Evolutionary conservation across 2,329 filamentous ascomycete genomes (phyloP).

Genomic region (Ophiostoma perfectum): DNA sequence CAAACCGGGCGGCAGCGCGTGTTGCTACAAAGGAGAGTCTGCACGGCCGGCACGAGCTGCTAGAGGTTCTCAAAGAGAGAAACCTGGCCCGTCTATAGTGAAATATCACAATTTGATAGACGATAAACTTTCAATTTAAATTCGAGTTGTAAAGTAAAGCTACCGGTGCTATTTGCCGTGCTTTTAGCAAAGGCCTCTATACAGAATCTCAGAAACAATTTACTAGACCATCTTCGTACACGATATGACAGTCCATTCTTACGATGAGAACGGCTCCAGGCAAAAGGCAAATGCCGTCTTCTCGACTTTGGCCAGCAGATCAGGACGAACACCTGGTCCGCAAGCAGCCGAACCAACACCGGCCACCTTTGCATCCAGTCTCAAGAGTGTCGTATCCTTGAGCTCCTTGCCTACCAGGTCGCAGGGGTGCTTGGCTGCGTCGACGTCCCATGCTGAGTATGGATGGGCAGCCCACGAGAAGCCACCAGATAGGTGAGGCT

Average conservation of each 20-base stretch:
- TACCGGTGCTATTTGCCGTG: background rate
- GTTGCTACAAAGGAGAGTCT: slow-evolving; percentile 31
- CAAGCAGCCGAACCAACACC: slow-evolving; percentile 48
- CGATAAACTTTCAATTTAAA: background rate
- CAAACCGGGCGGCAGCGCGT: slow-evolving; percentile 29
- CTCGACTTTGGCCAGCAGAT: slow-evolving; percentile 40
- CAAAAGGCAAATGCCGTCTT: slow-evolving; percentile 41
- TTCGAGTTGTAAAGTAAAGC: background rate
- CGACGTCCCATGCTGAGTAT: slow-evolving; percentile 48
- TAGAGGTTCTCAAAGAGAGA: slow-evolving; percentile 28
- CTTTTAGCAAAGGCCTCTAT: background rate
- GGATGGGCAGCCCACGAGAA: slow-evolving; percentile 54
- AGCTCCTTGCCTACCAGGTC: slow-evolving; percentile 50
- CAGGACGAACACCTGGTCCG: slow-evolving; percentile 44
- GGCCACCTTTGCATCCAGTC: slow-evolving; percentile 43
- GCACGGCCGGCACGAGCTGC: slow-evolving; percentile 31
- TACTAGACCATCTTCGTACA: background rate
- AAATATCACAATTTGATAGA: background rate
- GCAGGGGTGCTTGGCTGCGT: slow-evolving; percentile 57
- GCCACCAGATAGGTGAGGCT: slow-evolving; percentile 20
- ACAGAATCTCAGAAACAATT: background rate
- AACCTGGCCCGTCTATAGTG: slow-evolving; percentile 25
- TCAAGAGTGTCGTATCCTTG: slow-evolving; percentile 38
- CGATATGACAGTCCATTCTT: background rate
- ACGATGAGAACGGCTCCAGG: slow-evolving; percentile 31